Conservation (phyloP, 306 rosid species). For the Echinosophora koreensis region DNA sequence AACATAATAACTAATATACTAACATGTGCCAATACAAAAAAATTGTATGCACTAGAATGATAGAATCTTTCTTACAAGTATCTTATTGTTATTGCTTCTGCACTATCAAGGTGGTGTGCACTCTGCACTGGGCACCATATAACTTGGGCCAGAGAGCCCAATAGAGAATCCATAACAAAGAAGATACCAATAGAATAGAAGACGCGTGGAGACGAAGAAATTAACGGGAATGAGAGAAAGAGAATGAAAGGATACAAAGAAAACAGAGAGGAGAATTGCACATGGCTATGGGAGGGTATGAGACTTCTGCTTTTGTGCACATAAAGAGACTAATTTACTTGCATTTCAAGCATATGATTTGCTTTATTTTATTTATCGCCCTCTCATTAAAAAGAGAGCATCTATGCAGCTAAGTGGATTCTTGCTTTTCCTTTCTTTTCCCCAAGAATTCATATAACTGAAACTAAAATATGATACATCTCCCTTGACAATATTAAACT, state of each 20-base stretch:
- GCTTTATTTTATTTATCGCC: slow-evolving; percentile 41
- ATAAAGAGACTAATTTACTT: slow-evolving; percentile 59
- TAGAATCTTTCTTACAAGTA: not conserved
- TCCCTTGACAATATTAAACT: slow-evolving; percentile 7
- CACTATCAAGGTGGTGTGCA: slow-evolving; percentile 25
- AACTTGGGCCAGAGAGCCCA: not conserved
- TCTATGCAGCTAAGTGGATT: slow-evolving; percentile 49
- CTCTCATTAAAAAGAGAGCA: slow-evolving; percentile 39
- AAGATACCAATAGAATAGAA: slow-evolving; percentile 24
- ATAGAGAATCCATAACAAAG: slow-evolving; percentile 29
- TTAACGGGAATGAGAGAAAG: slow-evolving; percentile 38
- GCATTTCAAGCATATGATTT: slow-evolving; percentile 66
- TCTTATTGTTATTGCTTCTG: too few species aligned
- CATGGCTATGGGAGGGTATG: slow-evolving; percentile 34
- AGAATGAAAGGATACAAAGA: slow-evolving; percentile 45
- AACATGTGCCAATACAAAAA: too few species aligned
- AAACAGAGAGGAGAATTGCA: slow-evolving; percentile 45
- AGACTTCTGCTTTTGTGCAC: slow-evolving; percentile 37
- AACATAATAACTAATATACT: too few species aligned
- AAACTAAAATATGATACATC: not conserved
- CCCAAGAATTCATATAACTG: not conserved
- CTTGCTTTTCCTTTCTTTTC: slow-evolving; percentile 38
- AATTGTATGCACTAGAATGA: not conserved
- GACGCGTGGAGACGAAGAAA: slow-evolving; percentile 46
- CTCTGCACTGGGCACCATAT: not conserved